Evolutionary conservation across 345 rosid genomes (phyloP).

Genomic region (Rhodamnia rubescens): DNA sequence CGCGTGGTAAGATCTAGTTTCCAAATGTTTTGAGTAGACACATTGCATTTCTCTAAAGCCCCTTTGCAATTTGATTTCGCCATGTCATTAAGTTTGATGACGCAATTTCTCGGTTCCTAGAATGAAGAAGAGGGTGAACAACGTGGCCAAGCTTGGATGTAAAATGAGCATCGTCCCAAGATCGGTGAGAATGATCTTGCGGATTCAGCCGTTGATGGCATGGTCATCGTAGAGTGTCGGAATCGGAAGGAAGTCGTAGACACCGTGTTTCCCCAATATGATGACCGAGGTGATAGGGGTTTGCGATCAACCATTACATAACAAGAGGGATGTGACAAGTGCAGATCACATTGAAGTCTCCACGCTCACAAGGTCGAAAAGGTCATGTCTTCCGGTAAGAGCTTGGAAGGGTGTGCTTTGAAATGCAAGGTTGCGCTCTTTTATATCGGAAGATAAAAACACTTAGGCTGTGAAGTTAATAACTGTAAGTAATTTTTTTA

Average conservation of each 20-base stretch:
- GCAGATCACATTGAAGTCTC: not conserved
- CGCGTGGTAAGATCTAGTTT: slow-evolving; percentile 34
- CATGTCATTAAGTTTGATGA: not conserved
- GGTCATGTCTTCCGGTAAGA: not conserved
- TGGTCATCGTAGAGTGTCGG: slow-evolving; percentile 51
- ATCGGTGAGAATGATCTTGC: slow-evolving; percentile 36
- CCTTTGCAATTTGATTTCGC: not conserved
- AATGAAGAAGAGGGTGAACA: slow-evolving; percentile 65
- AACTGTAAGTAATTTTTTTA: not conserved
- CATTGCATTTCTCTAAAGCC: not conserved
- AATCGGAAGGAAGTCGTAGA: slow-evolving; percentile 62
- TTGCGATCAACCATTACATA: not conserved
- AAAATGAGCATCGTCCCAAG: slow-evolving; percentile 55
- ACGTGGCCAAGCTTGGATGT: slow-evolving; percentile 67
- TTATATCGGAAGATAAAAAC: no score
- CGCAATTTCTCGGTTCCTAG: slow-evolving; percentile 40
- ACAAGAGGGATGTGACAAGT: not conserved
- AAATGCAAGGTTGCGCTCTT: not conserved
- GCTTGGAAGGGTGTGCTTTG: not conserved
- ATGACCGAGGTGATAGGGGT: not conserved
- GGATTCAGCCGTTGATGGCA: slow-evolving; percentile 15
- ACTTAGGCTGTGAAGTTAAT: not conserved
- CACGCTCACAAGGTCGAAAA: fast-evolving
- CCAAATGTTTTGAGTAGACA: not conserved
- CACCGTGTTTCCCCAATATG: slow-evolving; percentile 23